phyloP scores from a whole-genome alignment of 2,329 filamentous ascomycete genomes.

The Alternaria triticimaculans region DNA sequence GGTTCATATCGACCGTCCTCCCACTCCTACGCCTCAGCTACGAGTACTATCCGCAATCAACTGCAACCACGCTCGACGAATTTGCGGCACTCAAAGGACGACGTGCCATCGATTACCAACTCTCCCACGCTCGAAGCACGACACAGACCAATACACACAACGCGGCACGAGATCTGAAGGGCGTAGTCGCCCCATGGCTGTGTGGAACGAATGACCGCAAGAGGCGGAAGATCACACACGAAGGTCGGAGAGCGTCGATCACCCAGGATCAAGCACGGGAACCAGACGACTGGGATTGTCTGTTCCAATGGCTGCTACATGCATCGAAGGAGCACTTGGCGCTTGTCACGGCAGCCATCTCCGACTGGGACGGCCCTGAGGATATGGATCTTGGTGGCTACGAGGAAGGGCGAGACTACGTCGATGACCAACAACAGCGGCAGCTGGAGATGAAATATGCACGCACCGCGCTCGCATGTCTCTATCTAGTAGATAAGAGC shows the following conservation, averaged over 20 bases:
- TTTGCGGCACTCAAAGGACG: constrained; percentile 69
- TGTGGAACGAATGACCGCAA: constrained; percentile 69
- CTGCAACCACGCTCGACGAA: constrained; percentile 63
- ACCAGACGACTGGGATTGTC: constrained; percentile 68
- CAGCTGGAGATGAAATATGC: constrained; percentile 70
- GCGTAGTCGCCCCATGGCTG: constrained; percentile 76
- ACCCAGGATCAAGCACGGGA: constrained; percentile 46
- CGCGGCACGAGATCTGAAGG: constrained; percentile 69
- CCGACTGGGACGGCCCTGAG: constrained; percentile 75
- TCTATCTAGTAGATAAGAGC: constrained; percentile 70
- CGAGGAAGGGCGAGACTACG: constrained; percentile 58
- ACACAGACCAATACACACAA: constrained; percentile 32
- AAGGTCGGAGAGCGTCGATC: constrained; percentile 32
- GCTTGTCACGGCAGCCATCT: constrained; percentile 67
- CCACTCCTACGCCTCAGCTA: constrained; percentile 72
- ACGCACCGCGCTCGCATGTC: constrained; percentile 70
- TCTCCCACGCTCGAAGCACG: constrained; percentile 48
- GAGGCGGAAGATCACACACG: constrained; percentile 51
- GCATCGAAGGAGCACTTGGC: constrained; percentile 67
- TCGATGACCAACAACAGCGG: constrained; percentile 66
- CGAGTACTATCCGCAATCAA: constrained; percentile 69
- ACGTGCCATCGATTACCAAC: constrained; percentile 65
- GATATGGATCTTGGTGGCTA: constrained; percentile 73
- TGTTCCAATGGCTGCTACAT: constrained; percentile 70
- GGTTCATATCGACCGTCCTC: constrained; percentile 72